phyloP scores from a whole-genome alignment of 2,329 filamentous ascomycete species.

The Cordyceps tenuipes region DNA sequence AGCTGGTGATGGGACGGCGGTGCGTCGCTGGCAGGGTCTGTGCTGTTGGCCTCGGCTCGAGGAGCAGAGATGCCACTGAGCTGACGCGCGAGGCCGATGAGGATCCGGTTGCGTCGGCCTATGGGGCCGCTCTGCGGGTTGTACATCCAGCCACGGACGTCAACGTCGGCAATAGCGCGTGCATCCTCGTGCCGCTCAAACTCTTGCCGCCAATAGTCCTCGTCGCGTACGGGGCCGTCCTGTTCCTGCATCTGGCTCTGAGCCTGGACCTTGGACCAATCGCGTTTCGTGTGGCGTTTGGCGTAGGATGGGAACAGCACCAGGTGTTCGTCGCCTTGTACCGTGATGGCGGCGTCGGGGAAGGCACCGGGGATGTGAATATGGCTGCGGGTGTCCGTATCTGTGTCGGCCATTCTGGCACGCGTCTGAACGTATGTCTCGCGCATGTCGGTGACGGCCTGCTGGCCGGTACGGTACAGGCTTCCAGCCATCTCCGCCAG shows the following conservation, averaged over 20 bases:
- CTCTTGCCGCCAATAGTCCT: slow-evolving; percentile 68
- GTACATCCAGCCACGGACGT: slow-evolving; percentile 94
- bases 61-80: slow-evolving; percentile 79
- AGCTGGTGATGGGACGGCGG: slow-evolving; percentile 20
- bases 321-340: slow-evolving; percentile 81
- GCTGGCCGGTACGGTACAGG: slow-evolving; percentile 47
- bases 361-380: slow-evolving; percentile 64
- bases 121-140: slow-evolving; percentile 76
- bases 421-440: slow-evolving; percentile 51
- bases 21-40: slow-evolving; percentile 15
- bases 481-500: slow-evolving; percentile 57
- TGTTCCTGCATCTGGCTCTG: slow-evolving; percentile 21
- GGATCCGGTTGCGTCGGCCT: slow-evolving; percentile 75
- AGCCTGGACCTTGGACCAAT: slow-evolving; percentile 23
- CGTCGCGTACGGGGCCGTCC: slow-evolving; percentile 44
- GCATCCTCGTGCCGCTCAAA: slow-evolving; percentile 76
- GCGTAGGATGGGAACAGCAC: slow-evolving; percentile 93
- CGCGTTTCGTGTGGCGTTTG: slow-evolving; percentile 54
- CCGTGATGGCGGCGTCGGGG: slow-evolving; percentile 73
- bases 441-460: slow-evolving; percentile 49
- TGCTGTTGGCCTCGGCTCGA: slow-evolving; percentile 28
- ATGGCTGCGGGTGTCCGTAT: slow-evolving; percentile 22
- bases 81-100: slow-evolving; percentile 79
- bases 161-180: slow-evolving; percentile 82
- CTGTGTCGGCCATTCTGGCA: slow-evolving; percentile 23